Evolutionary conservation across 805 yeast genomes (phyloP), one percentile per base, ranked within the genome.

Genomic region (Lipomyces yamadae): DNA sequence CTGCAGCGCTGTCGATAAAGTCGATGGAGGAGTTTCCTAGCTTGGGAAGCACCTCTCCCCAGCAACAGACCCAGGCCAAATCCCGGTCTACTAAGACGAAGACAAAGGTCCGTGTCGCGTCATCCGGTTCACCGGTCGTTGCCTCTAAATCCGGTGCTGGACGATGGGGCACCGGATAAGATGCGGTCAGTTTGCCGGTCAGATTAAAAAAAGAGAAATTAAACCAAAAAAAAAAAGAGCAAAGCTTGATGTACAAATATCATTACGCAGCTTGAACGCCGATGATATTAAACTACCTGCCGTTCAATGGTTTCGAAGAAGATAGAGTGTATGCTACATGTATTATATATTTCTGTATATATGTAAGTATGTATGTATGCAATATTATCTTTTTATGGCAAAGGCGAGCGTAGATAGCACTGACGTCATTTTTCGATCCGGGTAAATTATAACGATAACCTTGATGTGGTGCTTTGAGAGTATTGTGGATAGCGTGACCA

Each of bases 21-120:
- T 58, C 66, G 24, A 63, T 63, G 66, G 66, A 59, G 34, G 66
- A 63, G 7, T 63, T 63, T 33, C 66, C 66, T 8, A 55, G 55
- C 13, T 35, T 63, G 35, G 59, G 32, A 30, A 18, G 35, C 56
- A 39, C 11, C 10, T n/a, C 55, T 11, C 32, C 59, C 15, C 59
- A 55, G 37, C 37, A 39, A 13, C 42, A 60, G 45, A 50, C 35
- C 50, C 42, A 37, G 34, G 35, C 37, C 32, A 61, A 61, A 42
- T n/a, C 55, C 34, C 55, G 55, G 7, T 10, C 30, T 15, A 29
- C 15, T 5, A 29, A n/a, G n/a, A 30, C 33, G 18, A 29, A 29
- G 55, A 18, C 34, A 6, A 52, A 52, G 34, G 34, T 32, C 34
- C 55, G 55, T 5, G 55, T 52, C 8, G 55, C n/a, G 6, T 52